Percentiles rank a stretch among this genome's conserved stretches.
Evolutionary conservation across 1,139 yeast genomes (phyloP).

Genomic region (Protomyces gravidus): DNA sequence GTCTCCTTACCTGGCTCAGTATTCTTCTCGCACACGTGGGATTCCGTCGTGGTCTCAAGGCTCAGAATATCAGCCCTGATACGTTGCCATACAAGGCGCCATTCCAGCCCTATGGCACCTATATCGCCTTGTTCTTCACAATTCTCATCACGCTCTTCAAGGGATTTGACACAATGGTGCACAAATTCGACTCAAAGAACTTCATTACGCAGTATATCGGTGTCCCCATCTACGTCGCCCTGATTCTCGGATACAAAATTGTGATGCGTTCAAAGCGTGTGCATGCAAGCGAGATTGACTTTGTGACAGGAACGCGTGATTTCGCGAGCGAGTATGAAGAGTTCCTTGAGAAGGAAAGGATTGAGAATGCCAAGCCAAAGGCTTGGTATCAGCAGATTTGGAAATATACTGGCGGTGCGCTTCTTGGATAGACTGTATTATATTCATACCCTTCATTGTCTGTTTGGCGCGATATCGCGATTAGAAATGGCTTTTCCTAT

Average conservation of each 20-base stretch:
- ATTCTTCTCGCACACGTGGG: constrained; percentile 59
- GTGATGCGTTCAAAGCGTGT: constrained; percentile 50
- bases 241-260: constrained; percentile 51
- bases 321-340: constrained; percentile 65
- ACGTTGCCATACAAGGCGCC: constrained; percentile 52
- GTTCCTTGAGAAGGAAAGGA: constrained; percentile 45
- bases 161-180: constrained; percentile 56
- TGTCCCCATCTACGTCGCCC: constrained; percentile 58
- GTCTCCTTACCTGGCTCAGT: constrained; percentile 65
- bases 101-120: constrained; percentile 52
- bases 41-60: constrained; percentile 62
- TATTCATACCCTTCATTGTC: too few species aligned
- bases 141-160: constrained; percentile 58
- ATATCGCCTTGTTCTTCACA: constrained; percentile 55
- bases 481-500: too few species aligned
- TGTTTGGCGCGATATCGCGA: too few species aligned
- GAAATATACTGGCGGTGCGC: constrained; percentile 18
- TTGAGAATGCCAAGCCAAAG: constrained; percentile 1
- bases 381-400: constrained; percentile 11
- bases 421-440: constrained; percentile 13
- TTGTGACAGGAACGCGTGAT: constrained; percentile 58
- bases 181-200: constrained; percentile 53
- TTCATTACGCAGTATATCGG: constrained; percentile 78
- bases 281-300: constrained; percentile 57
- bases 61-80: constrained; percentile 53